Base-by-base conservation (phyloP, 2,329 filamentous ascomycete species). In the Fusarium oxysporum region DNA sequence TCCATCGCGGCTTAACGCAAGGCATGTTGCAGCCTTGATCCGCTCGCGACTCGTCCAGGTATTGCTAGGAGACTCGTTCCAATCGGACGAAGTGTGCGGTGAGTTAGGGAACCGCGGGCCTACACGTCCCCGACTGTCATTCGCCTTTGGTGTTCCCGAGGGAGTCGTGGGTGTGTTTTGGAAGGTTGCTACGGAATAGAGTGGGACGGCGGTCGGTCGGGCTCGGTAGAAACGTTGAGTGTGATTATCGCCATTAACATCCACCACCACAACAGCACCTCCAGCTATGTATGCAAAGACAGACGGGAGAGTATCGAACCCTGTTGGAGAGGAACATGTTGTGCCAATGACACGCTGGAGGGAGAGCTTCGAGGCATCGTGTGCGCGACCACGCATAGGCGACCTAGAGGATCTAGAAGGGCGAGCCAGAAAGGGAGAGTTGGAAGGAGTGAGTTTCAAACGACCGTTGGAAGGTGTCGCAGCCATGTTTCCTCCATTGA, bases 261-360 rank as follows among this genome's bases (percentile, higher is more conserved):
- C 91, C 12, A 95, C 94, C 23, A 98, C 90, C 1, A 99, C 94
- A n/a, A 94, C 96, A 47, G 96, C 94, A 14, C 95, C 96, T 62
- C 96, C 96, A 13, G 96, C 96, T 71, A 95, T 95, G 81, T 97
- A 96, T 62, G 95, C 95, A 82, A 98, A 97, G 56, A 88, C 92
- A 17, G 91, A 89, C 44, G 92, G 86, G 68, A 96, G 90, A 72
- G 90, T 91, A 80, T 97, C 95, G 82, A 99, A 97, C 71, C 93
- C 94, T 79, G 93, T 95, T 44, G 94, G 92, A 8, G 93, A 93
- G 74, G 87, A 90, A 72, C 94, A 96, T 12, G 96, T 98, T 30
- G 95, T 97, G 51, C 96, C 96, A 78, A 98, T 93, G 64, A 98
- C 94, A 71, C 94, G 91, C 81, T 92, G 92, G 70, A 98, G 86